Conservation (phyloP, 1,139 yeast species). For the Debaryomyces fabryi region DNA sequence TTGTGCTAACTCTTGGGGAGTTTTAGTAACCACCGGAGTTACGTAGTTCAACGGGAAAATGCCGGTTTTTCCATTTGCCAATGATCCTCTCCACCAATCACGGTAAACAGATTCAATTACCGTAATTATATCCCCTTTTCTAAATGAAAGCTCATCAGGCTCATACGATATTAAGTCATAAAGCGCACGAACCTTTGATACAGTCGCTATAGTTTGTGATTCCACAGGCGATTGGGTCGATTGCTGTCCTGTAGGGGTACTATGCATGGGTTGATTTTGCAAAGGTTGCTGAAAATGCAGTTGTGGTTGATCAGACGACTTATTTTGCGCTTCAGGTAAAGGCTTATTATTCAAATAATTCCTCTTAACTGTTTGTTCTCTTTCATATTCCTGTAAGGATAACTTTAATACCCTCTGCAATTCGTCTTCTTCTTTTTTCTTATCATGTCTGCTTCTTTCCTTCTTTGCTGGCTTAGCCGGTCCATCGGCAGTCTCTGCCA, state of each 20-base stretch:
- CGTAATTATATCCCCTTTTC: constrained; percentile 76
- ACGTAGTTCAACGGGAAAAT: constrained; percentile 96
- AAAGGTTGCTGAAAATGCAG: not conserved
- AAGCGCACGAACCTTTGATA: constrained; percentile 77
- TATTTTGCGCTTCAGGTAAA: constrained; percentile 25
- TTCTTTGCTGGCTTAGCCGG: constrained; percentile 69
- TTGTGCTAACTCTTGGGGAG: constrained; percentile 45
- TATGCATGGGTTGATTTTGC: not conserved
- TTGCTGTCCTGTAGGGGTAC: not conserved
- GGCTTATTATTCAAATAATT: constrained; percentile 34
- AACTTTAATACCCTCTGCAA: constrained; percentile 75
- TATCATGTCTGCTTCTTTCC: constrained; percentile 50
- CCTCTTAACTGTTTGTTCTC: constrained; percentile 37
- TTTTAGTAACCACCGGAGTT: constrained; percentile 70
- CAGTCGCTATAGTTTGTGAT: constrained; percentile 47
- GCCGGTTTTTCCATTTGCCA: constrained; percentile 74
- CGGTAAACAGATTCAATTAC: constrained; percentile 86
- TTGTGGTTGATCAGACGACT: constrained; percentile 6
- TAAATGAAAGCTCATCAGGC: constrained; percentile 70
- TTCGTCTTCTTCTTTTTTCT: constrained; percentile 74
- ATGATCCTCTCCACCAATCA: constrained; percentile 96
- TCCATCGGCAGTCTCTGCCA: constrained; percentile 25
- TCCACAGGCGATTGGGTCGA: constrained; percentile 12
- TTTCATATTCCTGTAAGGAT: constrained; percentile 68
- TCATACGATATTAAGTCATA: constrained; percentile 78